Conservation (phyloP, 805 yeast species). For the Hyphopichia homilentoma region DNA sequence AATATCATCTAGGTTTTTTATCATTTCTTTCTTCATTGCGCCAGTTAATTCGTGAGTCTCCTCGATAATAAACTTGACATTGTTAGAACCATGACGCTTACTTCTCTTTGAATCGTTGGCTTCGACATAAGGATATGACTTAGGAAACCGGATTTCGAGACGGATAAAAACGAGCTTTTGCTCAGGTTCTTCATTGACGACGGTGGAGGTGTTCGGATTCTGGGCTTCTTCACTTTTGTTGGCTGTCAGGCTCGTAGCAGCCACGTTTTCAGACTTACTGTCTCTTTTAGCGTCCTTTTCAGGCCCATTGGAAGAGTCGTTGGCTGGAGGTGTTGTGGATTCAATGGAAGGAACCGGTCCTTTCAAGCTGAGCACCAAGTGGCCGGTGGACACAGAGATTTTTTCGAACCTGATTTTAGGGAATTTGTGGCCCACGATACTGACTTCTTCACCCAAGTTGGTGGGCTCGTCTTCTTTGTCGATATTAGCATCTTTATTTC, state of each 20-base stretch:
- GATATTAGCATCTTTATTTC: slow-evolving; percentile 7
- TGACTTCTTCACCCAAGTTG: slow-evolving; percentile 88
- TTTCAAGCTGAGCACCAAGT: slow-evolving; percentile 65
- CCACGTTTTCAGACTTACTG: neutral
- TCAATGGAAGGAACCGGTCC: slow-evolving; percentile 43
- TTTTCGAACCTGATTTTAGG: slow-evolving; percentile 84
- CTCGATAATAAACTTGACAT: slow-evolving; percentile 57
- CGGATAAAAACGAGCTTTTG: slow-evolving; percentile 58
- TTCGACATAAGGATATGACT: slow-evolving; percentile 61
- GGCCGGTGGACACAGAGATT: slow-evolving; percentile 85
- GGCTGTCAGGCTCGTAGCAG: neutral
- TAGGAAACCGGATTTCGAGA: slow-evolving; percentile 67
- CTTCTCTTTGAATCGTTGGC: slow-evolving; percentile 30
- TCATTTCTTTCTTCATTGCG: slow-evolving; percentile 48
- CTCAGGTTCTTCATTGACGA: slow-evolving; percentile 30
- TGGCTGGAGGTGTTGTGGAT: slow-evolving; percentile 1
- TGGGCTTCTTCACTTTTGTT: neutral
- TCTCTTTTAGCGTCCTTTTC: neutral
- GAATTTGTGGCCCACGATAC: slow-evolving; percentile 81
- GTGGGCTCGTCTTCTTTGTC: slow-evolving; percentile 39
- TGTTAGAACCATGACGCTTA: slow-evolving; percentile 17
- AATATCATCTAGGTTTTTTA: slow-evolving; percentile 50
- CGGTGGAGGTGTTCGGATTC: slow-evolving; percentile 1
- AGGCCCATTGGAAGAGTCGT: slow-evolving; percentile 1
- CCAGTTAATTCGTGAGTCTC: slow-evolving; percentile 67